phyloP scores from a whole-genome alignment of 2,329 filamentous ascomycete species.

The Coniochaeta pulveracea region DNA sequence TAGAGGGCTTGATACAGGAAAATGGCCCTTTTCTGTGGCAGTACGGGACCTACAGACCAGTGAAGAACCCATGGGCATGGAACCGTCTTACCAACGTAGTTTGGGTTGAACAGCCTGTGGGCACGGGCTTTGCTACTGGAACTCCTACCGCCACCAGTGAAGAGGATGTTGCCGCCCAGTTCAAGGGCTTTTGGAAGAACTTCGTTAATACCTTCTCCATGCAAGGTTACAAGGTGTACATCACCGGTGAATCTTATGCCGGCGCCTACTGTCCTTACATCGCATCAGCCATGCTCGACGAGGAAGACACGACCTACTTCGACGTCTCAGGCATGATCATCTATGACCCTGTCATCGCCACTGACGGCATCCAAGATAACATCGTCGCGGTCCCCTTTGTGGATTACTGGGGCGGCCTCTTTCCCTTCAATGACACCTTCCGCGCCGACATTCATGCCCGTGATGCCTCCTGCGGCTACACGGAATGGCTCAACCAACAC shows the following conservation, averaged over 20 bases:
- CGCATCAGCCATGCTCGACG: conserved; percentile 59
- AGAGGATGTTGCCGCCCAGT: conserved; percentile 57
- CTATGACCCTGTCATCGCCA: conserved; percentile 57
- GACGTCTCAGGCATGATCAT: conserved; percentile 59
- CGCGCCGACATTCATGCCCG: conserved; percentile 36
- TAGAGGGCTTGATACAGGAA: conserved; percentile 62
- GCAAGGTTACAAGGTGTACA: conserved; percentile 57
- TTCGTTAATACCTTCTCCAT: conserved; percentile 62
- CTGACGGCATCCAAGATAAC: conserved; percentile 28
- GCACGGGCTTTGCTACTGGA: conserved; percentile 59
- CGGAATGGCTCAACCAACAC: conserved; percentile 45
- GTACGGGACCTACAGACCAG: conserved; percentile 54
- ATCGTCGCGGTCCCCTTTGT: conserved; percentile 46
- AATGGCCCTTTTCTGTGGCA: conserved; percentile 67
- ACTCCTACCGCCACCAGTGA: conserved; percentile 52
- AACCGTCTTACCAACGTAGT: conserved; percentile 66
- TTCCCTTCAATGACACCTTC: conserved; percentile 53
- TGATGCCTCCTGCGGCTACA: conserved; percentile 50
- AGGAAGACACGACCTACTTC: conserved; percentile 53
- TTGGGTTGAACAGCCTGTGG: conserved; percentile 60
- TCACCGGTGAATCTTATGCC: conserved; percentile 63
- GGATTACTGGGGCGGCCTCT: conserved; percentile 47
- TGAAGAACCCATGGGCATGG: conserved; percentile 62
- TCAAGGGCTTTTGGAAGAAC: conserved; percentile 70
- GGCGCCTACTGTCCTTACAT: conserved; percentile 63